phyloP scores from a whole-genome alignment of 805 yeast genomes.

The Teunomyces aglyptinius region DNA sequence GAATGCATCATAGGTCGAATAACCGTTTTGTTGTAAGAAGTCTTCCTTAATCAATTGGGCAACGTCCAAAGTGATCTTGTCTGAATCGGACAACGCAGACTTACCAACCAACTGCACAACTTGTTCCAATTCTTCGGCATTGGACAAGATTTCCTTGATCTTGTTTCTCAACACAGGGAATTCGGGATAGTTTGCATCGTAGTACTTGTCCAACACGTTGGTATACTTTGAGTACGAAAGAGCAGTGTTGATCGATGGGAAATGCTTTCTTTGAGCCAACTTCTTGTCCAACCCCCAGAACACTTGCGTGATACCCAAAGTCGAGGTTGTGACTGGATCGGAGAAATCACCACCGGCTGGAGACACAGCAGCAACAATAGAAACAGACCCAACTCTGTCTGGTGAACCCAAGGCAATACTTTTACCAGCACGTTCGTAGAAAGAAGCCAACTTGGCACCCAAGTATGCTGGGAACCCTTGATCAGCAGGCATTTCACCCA shows the following conservation, averaged over 20 bases:
- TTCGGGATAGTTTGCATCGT: slow-evolving; percentile 83
- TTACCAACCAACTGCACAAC: slow-evolving; percentile 99
- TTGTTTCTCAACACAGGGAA: slow-evolving; percentile 87
- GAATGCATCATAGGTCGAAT: slow-evolving; percentile 96
- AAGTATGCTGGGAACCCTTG: slow-evolving; percentile 99
- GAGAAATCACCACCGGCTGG: slow-evolving; percentile 99
- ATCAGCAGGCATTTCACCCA: slow-evolving; percentile 99
- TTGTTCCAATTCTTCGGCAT: slow-evolving; percentile 98
- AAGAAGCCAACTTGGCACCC: slow-evolving; percentile 98
- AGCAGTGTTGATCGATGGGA: slow-evolving; percentile 97
- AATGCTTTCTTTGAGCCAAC: slow-evolving; percentile 98
- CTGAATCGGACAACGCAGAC: slow-evolving; percentile 94
- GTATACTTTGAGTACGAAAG: slow-evolving; percentile 97
- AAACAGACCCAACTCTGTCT: slow-evolving; percentile 93
- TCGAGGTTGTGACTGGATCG: slow-evolving; percentile 98
- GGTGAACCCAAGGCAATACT: slow-evolving; percentile 96
- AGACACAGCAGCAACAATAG: slow-evolving; percentile 98
- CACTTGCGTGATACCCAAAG: slow-evolving; percentile 99
- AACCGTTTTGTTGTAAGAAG: slow-evolving; percentile 98
- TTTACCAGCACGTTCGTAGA: slow-evolving; percentile 99
- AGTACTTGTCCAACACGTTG: slow-evolving; percentile 77
- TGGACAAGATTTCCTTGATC: slow-evolving; percentile 90
- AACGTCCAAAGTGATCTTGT: slow-evolving; percentile 94
- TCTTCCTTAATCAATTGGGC: slow-evolving; percentile 92
- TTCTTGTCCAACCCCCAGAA: slow-evolving; percentile 99